A percentile compares a stretch with the other conserved stretches of the same genome.
phyloP scores from a whole-genome alignment of 2,329 filamentous ascomycete species.

The Diaporthe capsici region DNA sequence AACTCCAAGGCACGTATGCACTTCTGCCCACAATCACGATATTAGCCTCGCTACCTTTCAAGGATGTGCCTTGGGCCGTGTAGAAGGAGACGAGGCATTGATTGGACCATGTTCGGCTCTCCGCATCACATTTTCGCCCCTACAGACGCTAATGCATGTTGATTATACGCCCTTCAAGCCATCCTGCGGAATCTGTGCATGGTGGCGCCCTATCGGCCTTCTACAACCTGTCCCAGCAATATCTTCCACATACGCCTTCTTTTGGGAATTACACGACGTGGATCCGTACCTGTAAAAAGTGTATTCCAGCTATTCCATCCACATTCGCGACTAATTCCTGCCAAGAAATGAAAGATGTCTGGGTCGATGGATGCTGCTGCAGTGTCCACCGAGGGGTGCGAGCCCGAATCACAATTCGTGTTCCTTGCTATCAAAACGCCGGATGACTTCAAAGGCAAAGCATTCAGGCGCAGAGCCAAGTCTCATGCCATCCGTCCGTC shows the following conservation, averaged over 20 bases:
- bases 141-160: constrained; percentile 14
- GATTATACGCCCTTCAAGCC: constrained; percentile 3
- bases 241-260: neutral
- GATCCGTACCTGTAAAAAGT: neutral
- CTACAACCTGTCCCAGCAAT: neutral
- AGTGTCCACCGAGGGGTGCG: neutral
- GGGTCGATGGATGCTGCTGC: neutral
- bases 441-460: neutral
- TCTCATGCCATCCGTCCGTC: neutral
- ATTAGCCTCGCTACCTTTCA: neutral
- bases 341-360: neutral
- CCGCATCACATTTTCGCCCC: neutral
- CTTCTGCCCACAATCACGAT: neutral
- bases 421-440: neutral
- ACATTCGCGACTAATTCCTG: neutral
- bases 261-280: neutral
- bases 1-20: neutral
- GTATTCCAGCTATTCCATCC: neutral
- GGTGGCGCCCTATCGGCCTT: neutral
- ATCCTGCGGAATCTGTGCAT: neutral
- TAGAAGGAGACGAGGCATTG: neutral
- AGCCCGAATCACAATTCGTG: neutral
- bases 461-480: neutral
- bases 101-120: neutral
- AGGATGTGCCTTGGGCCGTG: neutral